phyloP scores from a whole-genome alignment of 192 early-diverging fungal species.

The Diversispora epigaea region DNA sequence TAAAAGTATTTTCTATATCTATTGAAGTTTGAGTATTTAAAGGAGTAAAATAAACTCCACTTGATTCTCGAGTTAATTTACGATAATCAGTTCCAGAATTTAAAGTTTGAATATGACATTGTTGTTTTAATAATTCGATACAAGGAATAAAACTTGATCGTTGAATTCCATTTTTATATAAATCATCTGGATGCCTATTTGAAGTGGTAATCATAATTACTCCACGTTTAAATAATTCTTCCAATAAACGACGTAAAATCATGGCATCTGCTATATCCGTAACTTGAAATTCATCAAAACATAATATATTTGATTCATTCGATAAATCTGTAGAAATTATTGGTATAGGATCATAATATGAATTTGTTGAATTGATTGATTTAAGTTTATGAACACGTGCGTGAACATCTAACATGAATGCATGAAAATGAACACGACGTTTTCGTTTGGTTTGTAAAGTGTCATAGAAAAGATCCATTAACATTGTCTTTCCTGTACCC shows the following conservation, averaged over 20 bases:
- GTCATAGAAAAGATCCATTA: conserved; percentile 96
- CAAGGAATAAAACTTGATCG: conserved; percentile 88
- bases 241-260: conserved; percentile 80
- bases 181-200: conserved; percentile 86
- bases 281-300: conserved; percentile 97
- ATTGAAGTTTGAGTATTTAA: conserved; percentile 49
- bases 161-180: conserved; percentile 98
- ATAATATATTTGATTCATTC: conserved; percentile 79
- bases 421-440: conserved; percentile 91
- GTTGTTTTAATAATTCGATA: conserved; percentile 81
- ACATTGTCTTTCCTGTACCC: conserved; percentile 92
- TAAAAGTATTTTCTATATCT: conserved; percentile 51
- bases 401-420: conserved; percentile 97
- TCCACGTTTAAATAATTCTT: conserved; percentile 76
- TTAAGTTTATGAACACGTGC: conserved; percentile 65
- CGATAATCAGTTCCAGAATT: conserved; percentile 94
- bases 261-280: conserved; percentile 98
- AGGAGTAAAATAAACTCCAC: conserved; percentile 72
- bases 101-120: conserved; percentile 77
- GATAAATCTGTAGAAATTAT: conserved; percentile 80
- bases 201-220: conserved; percentile 92
- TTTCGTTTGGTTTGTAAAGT: conserved; percentile 69
- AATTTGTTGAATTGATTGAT: conserved; percentile 43
- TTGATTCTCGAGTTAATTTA: conserved; percentile 56
- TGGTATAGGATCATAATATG: conserved; percentile 63